Evolutionary conservation across 352 stramenopile species (phyloP).

Genomic region (Phytopythium boreale): DNA sequence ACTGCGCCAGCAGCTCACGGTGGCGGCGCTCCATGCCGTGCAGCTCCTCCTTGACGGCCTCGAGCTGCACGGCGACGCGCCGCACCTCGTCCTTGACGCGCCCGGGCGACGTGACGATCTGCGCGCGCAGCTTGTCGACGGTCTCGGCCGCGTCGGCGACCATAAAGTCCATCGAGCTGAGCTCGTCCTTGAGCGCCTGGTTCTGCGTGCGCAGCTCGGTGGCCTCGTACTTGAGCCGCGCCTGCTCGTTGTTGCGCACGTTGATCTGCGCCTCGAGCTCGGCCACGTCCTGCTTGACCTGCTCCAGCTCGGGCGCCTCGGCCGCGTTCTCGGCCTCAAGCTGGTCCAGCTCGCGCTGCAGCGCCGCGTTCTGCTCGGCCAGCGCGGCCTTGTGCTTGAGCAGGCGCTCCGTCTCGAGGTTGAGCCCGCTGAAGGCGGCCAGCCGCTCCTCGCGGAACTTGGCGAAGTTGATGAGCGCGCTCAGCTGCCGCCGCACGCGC

Average conservation of each 20-base stretch:
- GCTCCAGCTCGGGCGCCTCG: conserved; percentile 52
- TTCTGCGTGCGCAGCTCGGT: conserved; percentile 74
- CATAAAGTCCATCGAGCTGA: conserved; percentile 58
- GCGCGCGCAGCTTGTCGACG: conserved; percentile 68
- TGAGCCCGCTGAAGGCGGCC: conserved; percentile 78
- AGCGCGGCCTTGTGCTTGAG: conserved; percentile 39
- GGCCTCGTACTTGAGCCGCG: conserved; percentile 81
- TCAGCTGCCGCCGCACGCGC: conserved; percentile 91
- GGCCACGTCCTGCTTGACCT: conserved; percentile 79
- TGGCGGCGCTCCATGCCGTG: conserved; percentile 61
- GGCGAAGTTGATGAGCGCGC: conserved; percentile 96
- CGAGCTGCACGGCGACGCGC: conserved; percentile 52
- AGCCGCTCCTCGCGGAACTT: conserved; percentile 95
- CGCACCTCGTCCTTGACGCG: conserved; percentile 75
- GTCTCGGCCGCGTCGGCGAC: conserved; percentile 83
- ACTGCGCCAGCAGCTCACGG: conserved; percentile 51
- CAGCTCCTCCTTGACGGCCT: conserved; percentile 67
- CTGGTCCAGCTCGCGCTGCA: conserved; percentile 63
- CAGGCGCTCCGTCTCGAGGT: conserved; percentile 64
- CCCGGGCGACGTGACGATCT: conserved; percentile 91
- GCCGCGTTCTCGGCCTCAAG: conserved; percentile 49
- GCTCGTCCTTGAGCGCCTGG: conserved; percentile 82
- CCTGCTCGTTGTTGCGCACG: conserved; percentile 88
- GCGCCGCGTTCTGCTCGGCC: conserved; percentile 54
- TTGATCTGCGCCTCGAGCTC: conserved; percentile 89